Base-by-base conservation (phyloP, 768 basidiomycete species). In the Hericium rajendrae region DNA sequence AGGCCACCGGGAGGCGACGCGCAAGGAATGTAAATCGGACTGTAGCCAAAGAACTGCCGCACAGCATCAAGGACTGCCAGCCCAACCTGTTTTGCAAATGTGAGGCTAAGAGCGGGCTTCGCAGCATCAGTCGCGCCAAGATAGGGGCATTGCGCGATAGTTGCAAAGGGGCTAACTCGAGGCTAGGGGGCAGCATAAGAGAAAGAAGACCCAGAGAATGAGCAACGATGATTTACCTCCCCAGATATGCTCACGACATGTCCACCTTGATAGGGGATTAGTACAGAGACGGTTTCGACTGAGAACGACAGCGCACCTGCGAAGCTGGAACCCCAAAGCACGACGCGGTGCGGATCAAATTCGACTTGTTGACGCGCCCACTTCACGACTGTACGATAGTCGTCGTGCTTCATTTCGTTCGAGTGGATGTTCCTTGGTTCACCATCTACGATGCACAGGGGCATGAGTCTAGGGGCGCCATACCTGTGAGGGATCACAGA, bases 271-370 rank as follows among this genome's bases (percentile, higher is more conserved):
- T 10, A 51, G 10, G 9, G 6, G 18, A 51, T 51, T 10, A 26
- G 49, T 3, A 11, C 24, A 46, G 9, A 32, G 6, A 10, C 32
- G 6, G 6, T 32, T 32, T 32, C 32, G 9, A 32, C 32, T 32
- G 32, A 4, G 43, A 15, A 28, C 16, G 28, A 43, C 15, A 48
- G 55, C 64, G 38, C 18, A 68, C 71, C 71, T 3, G 69, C 62
- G 39, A 70, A 68, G 59, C 71, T 71, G 3, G 69, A 67, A 3
- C 73, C 73, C 73, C 72, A 74, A 0, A 72, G 38, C 10, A 74
- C 51, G 26, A 73, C 57, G 13, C 65, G 60, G 15, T 70, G 62
- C 3, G 69, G 60, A 55, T 74, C 70, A 41, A 71, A 69, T 24
- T 68, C 61, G 0, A 63, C 55, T 57, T 68, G 66, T 53, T 67